Conservation (phyloP, 164 flowering plant genomes). For the Kingdonia uniflora region DNA sequence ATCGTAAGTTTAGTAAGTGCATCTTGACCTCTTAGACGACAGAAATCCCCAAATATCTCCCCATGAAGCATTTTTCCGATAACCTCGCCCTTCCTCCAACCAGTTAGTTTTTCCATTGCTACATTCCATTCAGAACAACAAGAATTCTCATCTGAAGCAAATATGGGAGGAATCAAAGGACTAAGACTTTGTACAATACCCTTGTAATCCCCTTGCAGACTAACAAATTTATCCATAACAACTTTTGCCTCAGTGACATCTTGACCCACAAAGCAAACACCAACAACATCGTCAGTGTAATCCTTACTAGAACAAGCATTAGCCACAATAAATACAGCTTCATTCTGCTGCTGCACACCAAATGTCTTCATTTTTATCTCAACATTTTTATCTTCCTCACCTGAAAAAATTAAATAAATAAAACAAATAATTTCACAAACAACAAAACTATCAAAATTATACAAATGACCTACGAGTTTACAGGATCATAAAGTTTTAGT, state of each 20-base stretch:
- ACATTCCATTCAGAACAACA: slow-evolving; percentile 28
- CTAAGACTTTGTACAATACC: slow-evolving; percentile 21
- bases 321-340: slow-evolving; percentile 12
- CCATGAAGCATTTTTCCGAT: slow-evolving; percentile 18
- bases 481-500: too few relatives aligned
- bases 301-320: slow-evolving; percentile 21
- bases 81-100: slow-evolving; percentile 18
- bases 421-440: too few relatives aligned
- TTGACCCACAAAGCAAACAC: slow-evolving; percentile 28
- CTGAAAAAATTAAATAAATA: slow-evolving; percentile 8
- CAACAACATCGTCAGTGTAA: slow-evolving; percentile 12
- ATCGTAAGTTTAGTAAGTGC: slow-evolving; percentile 38
- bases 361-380: slow-evolving; percentile 18
- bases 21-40: slow-evolving; percentile 35
- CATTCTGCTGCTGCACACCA: slow-evolving; percentile 9
- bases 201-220: slow-evolving; percentile 21
- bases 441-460: too few relatives aligned
- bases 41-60: slow-evolving; percentile 34
- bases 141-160: slow-evolving; percentile 26
- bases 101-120: slow-evolving; percentile 25
- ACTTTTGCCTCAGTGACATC: slow-evolving; percentile 20
- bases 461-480: too few relatives aligned
- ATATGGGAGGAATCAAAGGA: slow-evolving; percentile 28
- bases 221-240: slow-evolving; percentile 20
- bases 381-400: slow-evolving; percentile 23